Conservation (phyloP, 768 basidiomycete genomes). For the Xerocomellus amylosporus region DNA sequence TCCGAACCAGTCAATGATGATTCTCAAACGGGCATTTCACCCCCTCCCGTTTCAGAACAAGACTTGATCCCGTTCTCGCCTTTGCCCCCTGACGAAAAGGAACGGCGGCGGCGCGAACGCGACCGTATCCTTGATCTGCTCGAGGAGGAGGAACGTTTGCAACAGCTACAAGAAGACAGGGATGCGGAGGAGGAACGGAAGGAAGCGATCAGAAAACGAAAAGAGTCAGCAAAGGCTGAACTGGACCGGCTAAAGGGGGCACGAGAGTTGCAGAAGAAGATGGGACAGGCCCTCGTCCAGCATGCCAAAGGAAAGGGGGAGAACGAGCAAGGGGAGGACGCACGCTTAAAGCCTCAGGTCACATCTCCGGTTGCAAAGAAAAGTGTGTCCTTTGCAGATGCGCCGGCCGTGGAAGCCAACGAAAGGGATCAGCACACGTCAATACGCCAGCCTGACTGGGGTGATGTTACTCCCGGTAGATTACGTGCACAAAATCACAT, state of each 20-base stretch:
- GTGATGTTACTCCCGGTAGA: conserved; percentile 52
- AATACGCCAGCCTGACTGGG: conserved; percentile 40
- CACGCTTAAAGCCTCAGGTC: conserved; percentile 24
- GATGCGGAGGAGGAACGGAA: conserved; percentile 41
- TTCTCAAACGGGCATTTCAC: conserved; percentile 17
- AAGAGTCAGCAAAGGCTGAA: conserved; percentile 45
- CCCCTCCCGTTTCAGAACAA: conserved; percentile 36
- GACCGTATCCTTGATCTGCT: conserved; percentile 64
- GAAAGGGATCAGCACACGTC: conserved; percentile 8
- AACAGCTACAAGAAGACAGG: conserved; percentile 41
- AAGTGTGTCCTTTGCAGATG: conserved; percentile 61
- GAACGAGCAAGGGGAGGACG: conserved; percentile 27
- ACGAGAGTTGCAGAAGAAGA: conserved; percentile 66
- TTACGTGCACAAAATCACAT: conserved; percentile 41
- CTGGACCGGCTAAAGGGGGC: conserved; percentile 38
- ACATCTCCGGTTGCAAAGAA: conserved; percentile 48
- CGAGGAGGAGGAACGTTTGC: conserved; percentile 64
- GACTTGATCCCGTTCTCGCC: conserved; percentile 46
- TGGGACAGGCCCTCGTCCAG: conserved; percentile 66
- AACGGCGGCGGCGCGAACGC: conserved; percentile 54
- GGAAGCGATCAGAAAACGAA: conserved; percentile 50
- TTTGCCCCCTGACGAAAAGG: conserved; percentile 46
- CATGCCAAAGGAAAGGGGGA: conserved; percentile 40
- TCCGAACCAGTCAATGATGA: conserved; percentile 48
- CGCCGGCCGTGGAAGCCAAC: conserved; percentile 23